Evolutionary conservation across 1,284 basidiomycete genomes (phyloP), one percentile per base, ranked within the genome.

Genomic region (Ceratorhiza oryzae-sativae): DNA sequence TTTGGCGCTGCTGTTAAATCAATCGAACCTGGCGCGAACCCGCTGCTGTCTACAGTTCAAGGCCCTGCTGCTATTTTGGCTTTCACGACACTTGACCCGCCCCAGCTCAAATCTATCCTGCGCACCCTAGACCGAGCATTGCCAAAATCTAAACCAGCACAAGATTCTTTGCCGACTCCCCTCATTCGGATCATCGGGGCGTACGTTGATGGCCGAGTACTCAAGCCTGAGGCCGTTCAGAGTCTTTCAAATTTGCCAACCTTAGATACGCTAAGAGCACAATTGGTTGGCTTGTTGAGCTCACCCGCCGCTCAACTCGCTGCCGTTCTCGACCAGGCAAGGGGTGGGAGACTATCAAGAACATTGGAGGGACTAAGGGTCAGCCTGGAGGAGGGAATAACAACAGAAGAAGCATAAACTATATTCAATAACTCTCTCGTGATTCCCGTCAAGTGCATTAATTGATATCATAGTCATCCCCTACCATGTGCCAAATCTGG

Each of bases 311-410:
- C 84, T 67, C 90, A 92, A 79, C 80, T 93, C 34, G 86, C 89
- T 1, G 87, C 84, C 61, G 85, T 92, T 46, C 80, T 93, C 71
- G 86, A 86, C 74, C 85, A 90, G 80, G 92, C 91, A 67, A 84
- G 88, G 77, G 92, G 91, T 74, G 91, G 89, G 25, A 86, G 83
- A 78, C 77, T 93, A 77, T 87, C 88, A 72, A 85, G 91, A 82
- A 90, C 90, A 49, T 79, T 93, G 79, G 90, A 93, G 76, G 92
- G 92, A 0, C 83, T 92, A 76, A 89, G 87, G 82, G 88, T 88
- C 80, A 85, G 88, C 41, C 79, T 93, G 77, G 90, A 92, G 81
- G 88, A 88, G 76, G 80, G 73, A 25, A 78, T 55, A 34, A 63
- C 72, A 76, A 72, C 56, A 42, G 60, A 74, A 60, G 67, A 74